A percentile compares a stretch with the other conserved stretches of the same genome.
These are phyloP conservation scores for Sugiyamaella marilandica DNA, from an alignment of 805 yeast species.

Conservation along the genomic window DNA sequence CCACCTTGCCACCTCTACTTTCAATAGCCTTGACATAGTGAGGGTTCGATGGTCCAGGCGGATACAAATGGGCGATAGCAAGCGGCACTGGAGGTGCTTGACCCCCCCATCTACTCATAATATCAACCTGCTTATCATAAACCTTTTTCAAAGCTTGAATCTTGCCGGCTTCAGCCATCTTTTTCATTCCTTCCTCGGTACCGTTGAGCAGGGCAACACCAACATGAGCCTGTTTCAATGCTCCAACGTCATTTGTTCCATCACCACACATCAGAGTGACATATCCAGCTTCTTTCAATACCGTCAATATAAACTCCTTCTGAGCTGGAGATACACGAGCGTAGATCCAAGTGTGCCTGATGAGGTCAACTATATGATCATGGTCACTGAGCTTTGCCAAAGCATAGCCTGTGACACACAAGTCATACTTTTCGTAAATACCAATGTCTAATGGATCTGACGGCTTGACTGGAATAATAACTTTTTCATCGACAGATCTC, in stretches of 20 bases:
- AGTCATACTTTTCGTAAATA: slow-evolving; percentile 64
- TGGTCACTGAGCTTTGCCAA: slow-evolving; percentile 61
- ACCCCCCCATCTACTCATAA: slow-evolving; percentile 71
- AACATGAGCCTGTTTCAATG: slow-evolving; percentile 95
- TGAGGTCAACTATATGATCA: slow-evolving; percentile 61
- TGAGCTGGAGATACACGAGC: slow-evolving; percentile 97
- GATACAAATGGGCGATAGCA: slow-evolving; percentile 94
- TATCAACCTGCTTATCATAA: slow-evolving; percentile 77
- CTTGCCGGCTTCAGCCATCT: slow-evolving; percentile 75
- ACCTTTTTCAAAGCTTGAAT: slow-evolving; percentile 58
- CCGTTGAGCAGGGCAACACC: slow-evolving; percentile 98
- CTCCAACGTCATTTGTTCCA: slow-evolving; percentile 99
- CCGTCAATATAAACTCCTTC: slow-evolving; percentile 82
- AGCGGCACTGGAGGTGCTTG: slow-evolving; percentile 67
- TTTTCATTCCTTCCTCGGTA: slow-evolving; percentile 88
- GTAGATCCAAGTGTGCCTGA: slow-evolving; percentile 92
- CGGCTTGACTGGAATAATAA: slow-evolving; percentile 61
- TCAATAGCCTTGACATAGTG: slow-evolving; percentile 81
- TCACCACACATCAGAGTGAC: slow-evolving; percentile 98
- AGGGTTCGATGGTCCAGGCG: slow-evolving; percentile 93
- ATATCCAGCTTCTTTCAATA: slow-evolving; percentile 83
- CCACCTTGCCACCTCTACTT: slow-evolving; percentile 72
- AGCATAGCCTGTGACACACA: slow-evolving; percentile 93
- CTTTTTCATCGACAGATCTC: slow-evolving; percentile 79
- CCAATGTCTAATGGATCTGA: slow-evolving; percentile 49